phyloP scores from a whole-genome alignment of 306 rosid species.

The Vigna angularis region DNA sequence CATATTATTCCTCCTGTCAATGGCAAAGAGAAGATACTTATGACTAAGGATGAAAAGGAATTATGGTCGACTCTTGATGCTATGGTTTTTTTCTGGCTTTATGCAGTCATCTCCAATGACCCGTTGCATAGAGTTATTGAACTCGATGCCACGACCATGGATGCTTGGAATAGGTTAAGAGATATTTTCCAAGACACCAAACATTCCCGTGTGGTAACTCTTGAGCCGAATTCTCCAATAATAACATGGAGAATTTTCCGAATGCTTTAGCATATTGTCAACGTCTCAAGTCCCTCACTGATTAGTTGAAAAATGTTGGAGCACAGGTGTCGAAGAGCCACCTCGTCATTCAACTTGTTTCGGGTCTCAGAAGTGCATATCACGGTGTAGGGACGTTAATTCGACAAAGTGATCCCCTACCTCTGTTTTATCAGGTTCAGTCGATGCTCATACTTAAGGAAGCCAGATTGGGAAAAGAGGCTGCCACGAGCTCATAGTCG shows the following conservation, averaged over 20 bases:
- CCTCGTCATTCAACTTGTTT: too few relatives aligned
- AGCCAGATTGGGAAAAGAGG: not conserved
- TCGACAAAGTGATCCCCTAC: not conserved
- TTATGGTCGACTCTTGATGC: too few relatives aligned
- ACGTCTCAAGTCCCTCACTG: not conserved
- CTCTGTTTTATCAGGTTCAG: not conserved
- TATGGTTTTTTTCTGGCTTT: too few relatives aligned
- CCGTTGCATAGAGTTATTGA: not conserved
- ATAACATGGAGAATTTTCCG: not conserved
- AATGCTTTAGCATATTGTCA: not conserved
- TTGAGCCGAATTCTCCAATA: not conserved
- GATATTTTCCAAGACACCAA: not conserved
- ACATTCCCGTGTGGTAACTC: not conserved
- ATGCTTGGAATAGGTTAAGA: not conserved
- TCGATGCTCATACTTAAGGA: not conserved
- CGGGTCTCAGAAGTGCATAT: too few relatives aligned
- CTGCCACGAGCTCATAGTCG: not conserved
- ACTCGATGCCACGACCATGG: not conserved
- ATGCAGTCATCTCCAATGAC: not conserved
- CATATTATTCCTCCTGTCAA: too few relatives aligned
- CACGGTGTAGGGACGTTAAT: too few relatives aligned
- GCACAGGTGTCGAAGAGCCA: too few relatives aligned
- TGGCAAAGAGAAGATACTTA: too few relatives aligned
- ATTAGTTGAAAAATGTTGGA: too few relatives aligned
- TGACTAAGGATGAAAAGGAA: not conserved